Conservation (phyloP, 192 early-diverging fungal species). For the Jimgerdemannia lactiflua region DNA sequence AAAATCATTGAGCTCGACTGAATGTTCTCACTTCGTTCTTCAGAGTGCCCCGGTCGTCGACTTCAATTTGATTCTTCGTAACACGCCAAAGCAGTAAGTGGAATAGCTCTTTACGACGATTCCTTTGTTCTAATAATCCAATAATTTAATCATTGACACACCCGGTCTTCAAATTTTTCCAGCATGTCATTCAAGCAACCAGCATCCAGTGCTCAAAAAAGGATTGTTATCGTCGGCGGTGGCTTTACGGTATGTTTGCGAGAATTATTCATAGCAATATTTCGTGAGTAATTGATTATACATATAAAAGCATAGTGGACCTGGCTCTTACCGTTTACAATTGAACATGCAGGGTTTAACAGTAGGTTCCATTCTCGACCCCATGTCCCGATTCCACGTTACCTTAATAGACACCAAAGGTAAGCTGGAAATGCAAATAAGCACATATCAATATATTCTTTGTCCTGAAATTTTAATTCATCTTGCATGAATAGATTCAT, state of each 20-base stretch:
- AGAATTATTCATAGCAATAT: too few relatives aligned
- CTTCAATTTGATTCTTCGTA: neutral
- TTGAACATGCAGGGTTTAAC: conserved; percentile 26
- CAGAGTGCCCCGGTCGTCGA: neutral
- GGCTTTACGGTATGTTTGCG: conserved; percentile 30
- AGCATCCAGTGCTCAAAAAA: conserved; percentile 17
- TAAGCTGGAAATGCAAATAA: neutral
- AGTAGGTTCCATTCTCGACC: conserved; percentile 32
- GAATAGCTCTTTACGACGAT: neutral
- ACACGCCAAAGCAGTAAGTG: neutral
- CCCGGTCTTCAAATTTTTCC: neutral
- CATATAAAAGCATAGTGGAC: too few relatives aligned
- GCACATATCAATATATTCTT: neutral
- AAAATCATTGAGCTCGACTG: neutral
- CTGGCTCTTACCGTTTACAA: neutral
- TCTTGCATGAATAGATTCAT: conserved; percentile 21
- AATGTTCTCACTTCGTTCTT: neutral
- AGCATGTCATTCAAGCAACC: neutral
- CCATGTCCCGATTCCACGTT: conserved; percentile 33
- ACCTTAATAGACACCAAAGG: conserved; percentile 35
- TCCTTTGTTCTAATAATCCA: neutral
- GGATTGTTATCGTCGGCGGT: conserved; percentile 34
- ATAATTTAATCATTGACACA: neutral
- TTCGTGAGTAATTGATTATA: too few relatives aligned
- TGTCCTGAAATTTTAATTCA: too few relatives aligned